phyloP scores from a whole-genome alignment of 2,329 filamentous ascomycete species.

The Pseudogymnoascus sp. region DNA sequence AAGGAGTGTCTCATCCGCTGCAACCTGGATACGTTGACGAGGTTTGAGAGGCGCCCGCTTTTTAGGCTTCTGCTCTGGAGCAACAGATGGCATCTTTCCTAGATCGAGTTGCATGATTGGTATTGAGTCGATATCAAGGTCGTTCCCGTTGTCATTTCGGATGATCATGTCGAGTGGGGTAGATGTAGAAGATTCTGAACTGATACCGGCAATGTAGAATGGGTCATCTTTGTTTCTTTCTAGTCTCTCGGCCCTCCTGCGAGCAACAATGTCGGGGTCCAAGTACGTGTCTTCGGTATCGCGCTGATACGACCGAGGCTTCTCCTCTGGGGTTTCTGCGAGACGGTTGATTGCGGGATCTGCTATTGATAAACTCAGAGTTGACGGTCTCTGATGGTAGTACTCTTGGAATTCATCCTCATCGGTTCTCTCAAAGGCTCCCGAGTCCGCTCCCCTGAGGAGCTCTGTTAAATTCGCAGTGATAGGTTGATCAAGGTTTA shows the following conservation, averaged over 20 bases:
- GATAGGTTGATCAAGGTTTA: slow-evolving; percentile 77
- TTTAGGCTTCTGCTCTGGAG: slow-evolving; percentile 21
- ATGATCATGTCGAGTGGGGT: slow-evolving; percentile 76
- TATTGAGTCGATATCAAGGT: slow-evolving; percentile 87
- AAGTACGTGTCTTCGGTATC: slow-evolving; percentile 57
- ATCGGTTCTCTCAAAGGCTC: slow-evolving; percentile 44
- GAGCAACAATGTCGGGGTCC: slow-evolving; percentile 66
- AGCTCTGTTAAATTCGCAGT: slow-evolving; percentile 65
- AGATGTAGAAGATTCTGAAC: slow-evolving; percentile 51
- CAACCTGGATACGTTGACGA: slow-evolving; percentile 58
- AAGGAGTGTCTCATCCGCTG: slow-evolving; percentile 65
- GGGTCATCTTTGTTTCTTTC: slow-evolving; percentile 89
- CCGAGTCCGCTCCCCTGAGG: slow-evolving; percentile 48
- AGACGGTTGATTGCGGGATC: slow-evolving; percentile 51
- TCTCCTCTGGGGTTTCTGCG: slow-evolving; percentile 39
- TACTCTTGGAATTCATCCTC: slow-evolving; percentile 62
- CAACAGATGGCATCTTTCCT: slow-evolving; percentile 39
- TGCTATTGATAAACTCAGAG: slow-evolving; percentile 37
- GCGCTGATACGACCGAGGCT: slow-evolving; percentile 49
- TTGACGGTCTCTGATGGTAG: slow-evolving; percentile 51
- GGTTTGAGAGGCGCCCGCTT: slow-evolving; percentile 35
- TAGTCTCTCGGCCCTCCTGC: slow-evolving; percentile 66
- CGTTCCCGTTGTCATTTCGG: slow-evolving; percentile 63
- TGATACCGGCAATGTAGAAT: slow-evolving; percentile 71
- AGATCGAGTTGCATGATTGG: slow-evolving; percentile 91